phyloP scores from a whole-genome alignment of 2,329 filamentous ascomycete genomes.

The Xylariaceae sp. region DNA sequence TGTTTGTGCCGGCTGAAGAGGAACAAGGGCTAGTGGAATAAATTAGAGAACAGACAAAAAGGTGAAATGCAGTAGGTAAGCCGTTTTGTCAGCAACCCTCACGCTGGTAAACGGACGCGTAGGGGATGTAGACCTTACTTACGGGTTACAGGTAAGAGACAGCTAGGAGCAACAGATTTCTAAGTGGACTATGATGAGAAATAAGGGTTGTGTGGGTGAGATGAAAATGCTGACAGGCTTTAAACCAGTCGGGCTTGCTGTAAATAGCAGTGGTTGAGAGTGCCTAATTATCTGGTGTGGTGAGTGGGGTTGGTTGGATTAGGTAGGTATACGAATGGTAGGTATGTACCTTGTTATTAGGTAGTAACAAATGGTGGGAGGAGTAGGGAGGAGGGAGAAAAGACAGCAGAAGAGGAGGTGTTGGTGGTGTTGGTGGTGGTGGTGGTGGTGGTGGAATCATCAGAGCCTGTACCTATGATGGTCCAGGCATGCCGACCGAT shows the following conservation, averaged over 20 bases:
- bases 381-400: not conserved
- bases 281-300: conserved; percentile 26
- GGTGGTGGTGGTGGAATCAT: conserved; percentile 24
- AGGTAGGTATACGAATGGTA: conserved; percentile 5
- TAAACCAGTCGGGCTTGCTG: conserved; percentile 27
- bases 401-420: conserved; percentile 5
- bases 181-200: conserved; percentile 18
- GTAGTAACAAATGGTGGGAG: conserved; percentile 13
- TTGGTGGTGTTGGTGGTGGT: too few species aligned
- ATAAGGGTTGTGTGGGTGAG: conserved; percentile 23
- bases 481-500: conserved; percentile 28
- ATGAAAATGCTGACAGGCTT: conserved; percentile 21
- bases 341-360: conserved; percentile 16
- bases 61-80: conserved; percentile 7
- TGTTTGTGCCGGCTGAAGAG: conserved; percentile 17
- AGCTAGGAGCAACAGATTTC: conserved; percentile 10
- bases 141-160: conserved; percentile 9
- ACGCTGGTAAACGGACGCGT: not conserved
- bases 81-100: conserved; percentile 3
- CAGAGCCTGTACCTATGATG: conserved; percentile 20
- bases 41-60: conserved; percentile 9
- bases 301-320: conserved; percentile 27
- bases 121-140: conserved; percentile 5
- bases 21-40: conserved; percentile 14
- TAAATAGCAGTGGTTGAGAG: conserved; percentile 27